phyloP scores from a whole-genome alignment of 2,329 filamentous ascomycete species.

The Ambrosiella cleistominuta region DNA sequence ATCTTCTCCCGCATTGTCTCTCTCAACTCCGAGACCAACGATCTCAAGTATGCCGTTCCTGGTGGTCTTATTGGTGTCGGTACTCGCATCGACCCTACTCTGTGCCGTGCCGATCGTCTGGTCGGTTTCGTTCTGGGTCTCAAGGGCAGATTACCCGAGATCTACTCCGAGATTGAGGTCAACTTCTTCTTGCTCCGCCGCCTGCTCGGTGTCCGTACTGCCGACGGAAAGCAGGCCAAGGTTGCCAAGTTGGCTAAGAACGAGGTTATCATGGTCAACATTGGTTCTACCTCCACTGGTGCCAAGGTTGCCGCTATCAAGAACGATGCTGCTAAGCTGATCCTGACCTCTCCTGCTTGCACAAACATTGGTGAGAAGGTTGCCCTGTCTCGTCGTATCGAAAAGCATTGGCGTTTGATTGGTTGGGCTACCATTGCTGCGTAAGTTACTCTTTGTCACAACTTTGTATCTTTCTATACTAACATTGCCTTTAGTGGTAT shows the following conservation, averaged over 20 bases:
- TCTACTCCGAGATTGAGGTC: constrained; percentile 96
- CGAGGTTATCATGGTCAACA: constrained; percentile 99
- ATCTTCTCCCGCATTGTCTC: constrained; percentile 93
- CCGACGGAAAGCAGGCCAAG: constrained; percentile 98
- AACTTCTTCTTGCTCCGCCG: constrained; percentile 97
- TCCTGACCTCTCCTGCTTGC: constrained; percentile 83
- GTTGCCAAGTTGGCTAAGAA: constrained; percentile 96
- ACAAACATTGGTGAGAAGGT: constrained; percentile 98
- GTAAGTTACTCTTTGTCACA: constrained; percentile 25
- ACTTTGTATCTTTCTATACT: neutral
- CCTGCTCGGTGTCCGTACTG: constrained; percentile 89
- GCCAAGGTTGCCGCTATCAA: constrained; percentile 95
- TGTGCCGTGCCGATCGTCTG: constrained; percentile 96
- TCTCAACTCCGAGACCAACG: constrained; percentile 94
- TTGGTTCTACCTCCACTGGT: constrained; percentile 90
- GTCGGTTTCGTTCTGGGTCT: constrained; percentile 95
- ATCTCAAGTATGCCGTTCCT: constrained; percentile 93
- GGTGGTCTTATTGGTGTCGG: constrained; percentile 97
- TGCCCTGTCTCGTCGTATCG: constrained; percentile 84
- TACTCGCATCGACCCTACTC: constrained; percentile 89
- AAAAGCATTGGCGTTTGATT: constrained; percentile 97
- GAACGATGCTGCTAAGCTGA: constrained; percentile 91
- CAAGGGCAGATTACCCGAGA: constrained; percentile 81
- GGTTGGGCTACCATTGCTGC: constrained; percentile 72
- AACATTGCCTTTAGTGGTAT: constrained; percentile 28